Base-by-base conservation (phyloP, 495 filamentous ascomycete species). In the Halenospora varia region DNA sequence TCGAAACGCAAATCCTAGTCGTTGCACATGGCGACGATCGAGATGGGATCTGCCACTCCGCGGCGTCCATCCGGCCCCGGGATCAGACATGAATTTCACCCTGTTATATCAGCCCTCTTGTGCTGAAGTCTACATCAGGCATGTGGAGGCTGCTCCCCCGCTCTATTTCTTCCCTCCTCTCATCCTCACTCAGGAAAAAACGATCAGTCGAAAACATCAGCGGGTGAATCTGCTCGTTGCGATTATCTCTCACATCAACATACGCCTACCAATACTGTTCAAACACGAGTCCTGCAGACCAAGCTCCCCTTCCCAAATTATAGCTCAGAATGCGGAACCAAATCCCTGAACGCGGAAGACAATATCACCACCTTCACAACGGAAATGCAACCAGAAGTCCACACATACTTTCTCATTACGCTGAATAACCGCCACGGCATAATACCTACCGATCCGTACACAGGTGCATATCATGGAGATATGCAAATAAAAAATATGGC, bases 261-360 rank as follows among this genome's bases (percentile, higher is more conserved):
- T 48, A 29, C 41, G 25, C 19, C 18, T 55, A 18, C 44, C 53
- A 55, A 48, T 55, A 1, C 53, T 39, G 35, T 48, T 47, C 53
- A 55, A 48, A 55, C 53, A 55, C 53, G 44, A 22, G 25, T 25
- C 41, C 44, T 29, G 53, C 35, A 40, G 35, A 40, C 15, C 15
- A 40, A 40, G 15, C 35, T 40, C 35, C 35, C 35, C 15, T 15
- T 8, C 9, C 8, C 8, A 9, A 40, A 9, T 9, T 15, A 9
- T 40, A 15, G 35, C 9, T 40, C 35, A 15, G 35, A 8, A 40
- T 40, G 9, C n/a, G n/a, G n/a, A n/a, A n/a, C n/a, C n/a, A n/a
- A n/a, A n/a, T n/a, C n/a, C n/a, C n/a, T n/a, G n/a, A n/a, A n/a
- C n/a, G n/a, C n/a, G n/a, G n/a, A n/a, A n/a, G n/a, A n/a, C n/a